phyloP scores from a whole-genome alignment of 495 filamentous ascomycete genomes.

The Daldinia vernicosa region DNA sequence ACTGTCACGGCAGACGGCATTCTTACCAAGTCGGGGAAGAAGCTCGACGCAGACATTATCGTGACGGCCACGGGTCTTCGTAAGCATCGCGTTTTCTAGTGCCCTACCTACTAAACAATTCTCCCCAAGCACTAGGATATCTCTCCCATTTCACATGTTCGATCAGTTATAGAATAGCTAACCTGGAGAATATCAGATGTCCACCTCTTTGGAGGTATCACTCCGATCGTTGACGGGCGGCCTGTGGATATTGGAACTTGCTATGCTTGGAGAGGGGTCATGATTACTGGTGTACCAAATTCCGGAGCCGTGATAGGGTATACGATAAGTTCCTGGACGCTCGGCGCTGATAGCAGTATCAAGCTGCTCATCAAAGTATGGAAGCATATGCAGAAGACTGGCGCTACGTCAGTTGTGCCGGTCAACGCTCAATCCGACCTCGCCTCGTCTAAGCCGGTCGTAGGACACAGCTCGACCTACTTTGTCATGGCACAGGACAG shows the following conservation, averaged over 20 bases:
- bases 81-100: conserved; percentile 5
- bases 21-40: conserved; percentile 61
- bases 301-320: conserved; percentile 50
- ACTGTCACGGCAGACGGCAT: conserved; percentile 68
- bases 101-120: too few species aligned
- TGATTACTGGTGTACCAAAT: conserved; percentile 56
- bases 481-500: conserved; percentile 43
- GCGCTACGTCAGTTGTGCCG: conserved; percentile 47
- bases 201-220: conserved; percentile 61
- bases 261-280: conserved; percentile 59
- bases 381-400: conserved; percentile 48
- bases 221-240: conserved; percentile 63
- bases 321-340: conserved; percentile 66
- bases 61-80: conserved; percentile 76
- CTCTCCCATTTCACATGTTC: neutral
- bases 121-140: neutral
- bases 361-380: conserved; percentile 51
- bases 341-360: conserved; percentile 49
- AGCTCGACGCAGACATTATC: conserved; percentile 74
- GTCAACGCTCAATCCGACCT: conserved; percentile 27
- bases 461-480: conserved; percentile 49
- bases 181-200: conserved; percentile 48
- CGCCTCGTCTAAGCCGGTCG: conserved; percentile 31
- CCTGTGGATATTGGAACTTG: conserved; percentile 59
- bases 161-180: neutral